These are phyloP conservation scores for Medicago ruthenica DNA, from an alignment of 306 rosid species.

Conservation along the genomic window DNA sequence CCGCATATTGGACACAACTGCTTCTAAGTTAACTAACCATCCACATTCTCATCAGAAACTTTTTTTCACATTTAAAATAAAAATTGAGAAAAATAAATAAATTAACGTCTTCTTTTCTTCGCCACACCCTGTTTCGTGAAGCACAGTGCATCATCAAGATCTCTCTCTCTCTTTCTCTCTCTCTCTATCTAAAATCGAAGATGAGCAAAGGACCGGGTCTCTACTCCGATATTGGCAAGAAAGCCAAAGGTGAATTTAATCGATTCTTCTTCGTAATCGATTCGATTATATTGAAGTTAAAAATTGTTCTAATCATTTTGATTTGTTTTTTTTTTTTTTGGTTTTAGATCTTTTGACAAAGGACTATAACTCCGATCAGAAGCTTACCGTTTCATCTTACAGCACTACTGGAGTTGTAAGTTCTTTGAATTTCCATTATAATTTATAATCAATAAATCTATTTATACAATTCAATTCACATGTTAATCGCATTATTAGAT, in stretches of 20 bases:
- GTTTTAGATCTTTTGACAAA: constrained; percentile 78
- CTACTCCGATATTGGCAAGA: constrained; percentile 88
- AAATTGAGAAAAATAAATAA: constrained; percentile 19
- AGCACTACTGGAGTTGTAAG: constrained; percentile 85
- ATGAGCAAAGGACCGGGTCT: constrained; percentile 94
- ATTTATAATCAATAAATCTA: background rate
- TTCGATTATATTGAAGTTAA: constrained; percentile 25
- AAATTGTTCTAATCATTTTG: too few relatives aligned
- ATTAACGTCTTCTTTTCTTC: constrained; percentile 34
- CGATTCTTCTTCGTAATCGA: background rate
- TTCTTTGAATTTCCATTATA: constrained; percentile 29
- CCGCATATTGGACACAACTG: constrained; percentile 27
- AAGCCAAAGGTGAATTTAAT: constrained; percentile 67
- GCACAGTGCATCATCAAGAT: constrained; percentile 29
- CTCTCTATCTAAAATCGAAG: constrained; percentile 40
- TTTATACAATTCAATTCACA: too few relatives aligned
- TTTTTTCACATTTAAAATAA: background rate
- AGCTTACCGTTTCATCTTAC: constrained; percentile 71
- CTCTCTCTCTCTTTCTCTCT: constrained; percentile 29
- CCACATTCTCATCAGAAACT: background rate
- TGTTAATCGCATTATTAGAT: background rate
- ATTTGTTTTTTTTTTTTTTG: too few relatives aligned
- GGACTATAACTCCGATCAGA: constrained; percentile 84
- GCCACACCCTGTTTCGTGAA: constrained; percentile 41
- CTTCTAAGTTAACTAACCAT: constrained; percentile 24